Base-by-base conservation (phyloP, 2,329 filamentous ascomycete species). In the Fusarium sp. region DNA sequence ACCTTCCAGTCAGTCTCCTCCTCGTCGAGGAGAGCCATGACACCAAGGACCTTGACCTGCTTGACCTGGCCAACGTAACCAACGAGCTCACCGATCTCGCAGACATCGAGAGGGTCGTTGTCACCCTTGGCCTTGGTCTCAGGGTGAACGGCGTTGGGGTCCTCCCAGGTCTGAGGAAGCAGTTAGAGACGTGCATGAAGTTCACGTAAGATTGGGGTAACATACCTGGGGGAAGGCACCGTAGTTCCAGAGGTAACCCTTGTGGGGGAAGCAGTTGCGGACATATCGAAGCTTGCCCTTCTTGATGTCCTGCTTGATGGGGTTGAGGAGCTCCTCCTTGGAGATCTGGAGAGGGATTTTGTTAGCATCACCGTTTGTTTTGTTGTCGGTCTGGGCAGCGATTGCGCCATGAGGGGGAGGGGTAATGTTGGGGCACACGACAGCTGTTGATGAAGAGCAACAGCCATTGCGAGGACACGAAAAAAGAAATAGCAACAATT, bases 1-100 rank as follows among this genome's bases (percentile, higher is more conserved):
- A 99, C 93, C 91, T 99, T 99, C 96, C 96, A 99, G 89, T 99
- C 96, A 72, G 96, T 99, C 91, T 99, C 96, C 83, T 97, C 96
- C 89, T 99, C 96, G 78, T 99, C 96, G 72, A 99, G 92, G 74
- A 99, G 90, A 75, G 96, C 96, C 96, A 99, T 99, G 80, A 98
- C 94, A 83, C 96, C 96, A 71, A 99, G 92, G 70, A 98, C 93
- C 91, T 98, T 99, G 89, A 99, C 96, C 86, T 98, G 96, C 90
- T 98, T 99, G 83, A 99, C 86, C 86, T 99, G 95, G 76, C 96
- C 96, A 66, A 91, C 88, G 88, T 97, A 97, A 82, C 92, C 93
- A 77, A 99, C 96, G 64, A 97, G 89, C 89, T 99, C 96, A 78
- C 96, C 96, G 76, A 99, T 98, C 88, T 99, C 96, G 88, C 96